Evolutionary conservation across 108 stramenopile species (phyloP), one percentile per base, ranked within the genome.

Genomic region (Schizochytrium sp.): DNA sequence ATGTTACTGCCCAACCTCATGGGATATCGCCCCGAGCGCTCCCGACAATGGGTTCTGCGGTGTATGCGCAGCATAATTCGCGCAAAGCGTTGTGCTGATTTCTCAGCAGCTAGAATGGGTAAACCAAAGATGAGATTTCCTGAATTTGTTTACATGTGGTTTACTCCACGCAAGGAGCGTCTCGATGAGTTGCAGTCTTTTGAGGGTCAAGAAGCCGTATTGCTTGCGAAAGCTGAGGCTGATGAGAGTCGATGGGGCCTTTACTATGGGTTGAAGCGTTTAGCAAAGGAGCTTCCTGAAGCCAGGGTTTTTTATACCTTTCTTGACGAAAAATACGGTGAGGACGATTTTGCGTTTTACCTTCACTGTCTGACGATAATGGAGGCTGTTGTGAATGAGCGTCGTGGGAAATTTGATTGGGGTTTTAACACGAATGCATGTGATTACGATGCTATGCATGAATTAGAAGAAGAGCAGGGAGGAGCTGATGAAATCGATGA

Each of bases 211-310:
- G 87, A 87, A 40, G 56, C 87, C 55, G 87, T 87, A 0, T 57
- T 87, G 17, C 17, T 57, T 55, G 87, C 56, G 41, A 87, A 87
- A 7, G 56, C 87, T n/a, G 57, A 87, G 8, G 87, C 87, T 10
- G 87, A 87, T 88, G 94, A 95, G 19, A 93, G 94, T 87, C 90
- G 95, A 46, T 95, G 95, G 95, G 95, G 92, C 17, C 91, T 95
- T 57, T 95, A 95, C 88, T 93, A 94, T 87, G 95, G 95, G 4
- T 64, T 91, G 42, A 93, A 92, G 89, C 13, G 73, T 17, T 61
- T 93, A 2, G 28, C 69, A 19, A 61, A 69, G 10, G 90, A 92
- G 57, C 88, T 90, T 19, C 50, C 91, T 0, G 90, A 92, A 59
- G 90, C 87, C n/a, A 87, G 90, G 72, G 59, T 94, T n/a, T 89